Evolutionary conservation across 192 early-diverging fungal species (phyloP), one percentile per base, ranked within the genome.

Genomic region (Helicostylum pulchrum): DNA sequence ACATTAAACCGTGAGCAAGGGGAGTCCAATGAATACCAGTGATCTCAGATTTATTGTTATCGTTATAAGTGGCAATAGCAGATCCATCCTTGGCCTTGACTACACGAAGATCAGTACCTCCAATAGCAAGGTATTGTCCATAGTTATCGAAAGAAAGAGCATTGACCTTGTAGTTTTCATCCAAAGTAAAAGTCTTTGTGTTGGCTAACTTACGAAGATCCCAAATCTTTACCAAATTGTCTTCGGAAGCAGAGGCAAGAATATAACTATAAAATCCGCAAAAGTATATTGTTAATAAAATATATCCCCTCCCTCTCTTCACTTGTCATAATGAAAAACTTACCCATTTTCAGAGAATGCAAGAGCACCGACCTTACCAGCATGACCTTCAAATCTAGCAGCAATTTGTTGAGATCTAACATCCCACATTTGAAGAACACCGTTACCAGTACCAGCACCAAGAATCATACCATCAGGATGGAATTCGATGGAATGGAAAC

Each of bases 381-480:
- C 55, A 61, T 89, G 75, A 62, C 79, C 80, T 61, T 80, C 77
- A 54, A 94, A 90, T 5, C 81, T 77, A n/a, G 83, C 80, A 43
- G 87, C 88, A 55, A 81, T 77, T 15, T 74, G 74, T 65, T 85
- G 82, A 11, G 82, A 76, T 63, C 87, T 92, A 55, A 95, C 75
- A 74, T 97, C 94, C 85, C 94, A 90, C 47, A 97, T 86, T 26
- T 85, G 84, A 21, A 95, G 82, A 45, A 79, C 69, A 1, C 84
- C 81, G 50, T 94, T 88, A 34, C 71, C 54, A 0, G 88, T 89
- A 46, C 90, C 94, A 4, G 92, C 85, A 9, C 80, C 95, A 23
- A 95, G 62, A 49, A 99, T 85, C 55, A 90, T 76, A 65, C 94
- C 95, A 72, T 99, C 97, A 1, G 95, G 95, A 76, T 97, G 97